Conservation (phyloP, 768 basidiomycete species). For the Hemileccinum impolitum region DNA sequence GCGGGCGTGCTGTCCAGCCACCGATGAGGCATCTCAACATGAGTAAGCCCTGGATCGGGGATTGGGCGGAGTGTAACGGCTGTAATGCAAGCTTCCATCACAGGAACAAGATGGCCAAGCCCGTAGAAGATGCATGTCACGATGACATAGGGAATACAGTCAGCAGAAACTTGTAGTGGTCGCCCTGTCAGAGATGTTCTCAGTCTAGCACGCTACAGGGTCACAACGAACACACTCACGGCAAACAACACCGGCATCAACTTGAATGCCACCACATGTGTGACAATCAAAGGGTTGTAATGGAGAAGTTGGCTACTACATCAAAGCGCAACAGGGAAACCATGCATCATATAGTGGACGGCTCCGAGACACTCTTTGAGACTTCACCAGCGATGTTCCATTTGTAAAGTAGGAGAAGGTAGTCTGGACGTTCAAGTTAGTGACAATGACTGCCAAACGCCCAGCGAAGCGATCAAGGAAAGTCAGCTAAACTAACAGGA, state of each 20-base stretch:
- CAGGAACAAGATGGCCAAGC: conserved; percentile 57
- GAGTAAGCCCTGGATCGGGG: conserved; percentile 60
- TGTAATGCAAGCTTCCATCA: conserved; percentile 61
- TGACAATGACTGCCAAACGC: conserved; percentile 49
- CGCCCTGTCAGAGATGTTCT: neutral
- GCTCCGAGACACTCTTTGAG: conserved; percentile 29
- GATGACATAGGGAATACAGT: conserved; percentile 53
- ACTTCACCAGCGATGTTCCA: conserved; percentile 50
- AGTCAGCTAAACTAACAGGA: conserved; percentile 50
- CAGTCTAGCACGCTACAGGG: too few relatives aligned
- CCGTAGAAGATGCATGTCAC: conserved; percentile 48
- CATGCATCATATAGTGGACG: conserved; percentile 46
- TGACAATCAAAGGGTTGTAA: conserved; percentile 67
- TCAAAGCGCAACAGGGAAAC: conserved; percentile 50
- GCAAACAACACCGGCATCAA: conserved; percentile 54
- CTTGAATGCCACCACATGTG: conserved; percentile 59
- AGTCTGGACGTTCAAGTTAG: conserved; percentile 55
- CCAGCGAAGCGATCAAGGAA: conserved; percentile 72
- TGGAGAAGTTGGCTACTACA: conserved; percentile 59
- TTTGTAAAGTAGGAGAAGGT: conserved; percentile 45
- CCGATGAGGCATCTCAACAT: conserved; percentile 63
- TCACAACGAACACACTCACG: conserved; percentile 37
- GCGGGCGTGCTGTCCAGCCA: conserved; percentile 78
- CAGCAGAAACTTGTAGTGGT: conserved; percentile 34
- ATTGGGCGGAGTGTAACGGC: conserved; percentile 60